A percentile compares a stretch with the other conserved stretches of the same genome.
phyloP scores from a whole-genome alignment of 2,329 filamentous ascomycete species.

The Apiospora aurea region DNA sequence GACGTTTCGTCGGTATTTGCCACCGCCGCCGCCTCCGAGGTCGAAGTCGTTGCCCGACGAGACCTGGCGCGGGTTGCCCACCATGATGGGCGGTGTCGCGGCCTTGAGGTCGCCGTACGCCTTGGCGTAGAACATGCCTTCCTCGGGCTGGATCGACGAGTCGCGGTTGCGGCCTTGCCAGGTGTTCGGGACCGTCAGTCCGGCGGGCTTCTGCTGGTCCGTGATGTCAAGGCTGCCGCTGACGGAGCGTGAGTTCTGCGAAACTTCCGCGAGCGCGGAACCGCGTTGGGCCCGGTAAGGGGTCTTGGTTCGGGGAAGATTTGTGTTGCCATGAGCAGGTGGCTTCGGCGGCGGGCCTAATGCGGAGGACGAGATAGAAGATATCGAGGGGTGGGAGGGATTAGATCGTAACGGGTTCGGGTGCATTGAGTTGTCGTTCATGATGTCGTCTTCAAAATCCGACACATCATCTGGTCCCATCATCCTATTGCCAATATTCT shows the following conservation, averaged over 20 bases:
- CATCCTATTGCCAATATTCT: slow-evolving; percentile 32
- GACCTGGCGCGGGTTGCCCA: slow-evolving; percentile 60
- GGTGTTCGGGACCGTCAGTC: slow-evolving; percentile 28
- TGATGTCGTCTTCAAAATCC: slow-evolving; percentile 44
- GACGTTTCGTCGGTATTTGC: slow-evolving; percentile 63
- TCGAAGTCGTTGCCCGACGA: slow-evolving; percentile 64
- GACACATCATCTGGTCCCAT: slow-evolving; percentile 43
- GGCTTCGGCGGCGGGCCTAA: slow-evolving; percentile 31
- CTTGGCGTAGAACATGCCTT: slow-evolving; percentile 56
- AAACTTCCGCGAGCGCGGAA: slow-evolving; percentile 53
- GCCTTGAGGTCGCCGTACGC: slow-evolving; percentile 66
- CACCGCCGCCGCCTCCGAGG: slow-evolving; percentile 35
- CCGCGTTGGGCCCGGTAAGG: slow-evolving; percentile 39
- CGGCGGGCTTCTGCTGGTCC: slow-evolving; percentile 43
- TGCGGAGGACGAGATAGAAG: slow-evolving; percentile 19
- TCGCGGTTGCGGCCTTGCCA: slow-evolving; percentile 38
- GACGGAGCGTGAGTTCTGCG: slow-evolving; percentile 51
- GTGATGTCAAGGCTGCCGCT: slow-evolving; percentile 54
- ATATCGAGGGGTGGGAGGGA: slow-evolving; percentile 43
- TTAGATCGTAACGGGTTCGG: slow-evolving; percentile 63
- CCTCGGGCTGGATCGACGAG: slow-evolving; percentile 58
- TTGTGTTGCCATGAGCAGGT: slow-evolving; percentile 24
- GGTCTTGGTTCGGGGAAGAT: slow-evolving; percentile 37
- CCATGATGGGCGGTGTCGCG: slow-evolving; percentile 60
- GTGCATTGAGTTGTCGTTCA: slow-evolving; percentile 42